Evolutionary conservation across 495 filamentous ascomycete species (phyloP).

Genomic region (Oleoguttula mirabilis): DNA sequence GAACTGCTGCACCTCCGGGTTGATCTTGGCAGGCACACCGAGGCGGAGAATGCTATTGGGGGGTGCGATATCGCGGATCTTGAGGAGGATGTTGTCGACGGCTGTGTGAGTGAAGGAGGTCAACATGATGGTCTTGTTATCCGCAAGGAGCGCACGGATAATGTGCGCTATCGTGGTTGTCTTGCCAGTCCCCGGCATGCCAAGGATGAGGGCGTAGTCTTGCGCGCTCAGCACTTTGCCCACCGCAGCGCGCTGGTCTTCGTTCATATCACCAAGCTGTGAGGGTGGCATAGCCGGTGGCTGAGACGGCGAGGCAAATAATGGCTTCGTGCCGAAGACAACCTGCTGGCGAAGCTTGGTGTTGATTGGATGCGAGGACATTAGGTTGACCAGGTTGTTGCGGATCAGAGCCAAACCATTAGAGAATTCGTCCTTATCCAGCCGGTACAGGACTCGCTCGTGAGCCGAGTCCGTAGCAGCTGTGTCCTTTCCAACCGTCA

Average conservation of each 20-base stretch:
- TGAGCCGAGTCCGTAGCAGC: constrained; percentile 34
- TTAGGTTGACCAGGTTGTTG: constrained; percentile 83
- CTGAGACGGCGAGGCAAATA: constrained; percentile 55
- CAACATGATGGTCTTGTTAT: constrained; percentile 83
- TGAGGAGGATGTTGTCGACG: constrained; percentile 93
- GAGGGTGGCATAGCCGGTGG: constrained; percentile 31
- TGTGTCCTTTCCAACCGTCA: constrained; percentile 59
- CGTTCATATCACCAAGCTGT: constrained; percentile 48
- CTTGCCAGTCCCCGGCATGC: constrained; percentile 97
- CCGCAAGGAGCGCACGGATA: constrained; percentile 75
- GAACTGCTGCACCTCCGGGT: constrained; percentile 75
- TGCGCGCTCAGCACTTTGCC: constrained; percentile 88
- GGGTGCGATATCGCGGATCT: constrained; percentile 56
- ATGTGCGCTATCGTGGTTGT: constrained; percentile 97
- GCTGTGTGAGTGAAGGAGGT: constrained; percentile 96
- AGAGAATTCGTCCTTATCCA: constrained; percentile 97
- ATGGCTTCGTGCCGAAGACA: constrained; percentile 57
- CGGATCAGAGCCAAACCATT: constrained; percentile 92
- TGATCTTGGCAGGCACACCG: constrained; percentile 69
- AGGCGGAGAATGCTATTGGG: constrained; percentile 58
- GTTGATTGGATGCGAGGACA: constrained; percentile 65
- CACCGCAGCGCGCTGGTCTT: constrained; percentile 75
- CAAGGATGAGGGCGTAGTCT: constrained; percentile 88
- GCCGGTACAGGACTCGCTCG: constrained; percentile 58
- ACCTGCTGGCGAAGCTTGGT: constrained; percentile 70